Base-by-base conservation (phyloP, 202 grass and related monocot genomes). In the Setaria viridis region DNA sequence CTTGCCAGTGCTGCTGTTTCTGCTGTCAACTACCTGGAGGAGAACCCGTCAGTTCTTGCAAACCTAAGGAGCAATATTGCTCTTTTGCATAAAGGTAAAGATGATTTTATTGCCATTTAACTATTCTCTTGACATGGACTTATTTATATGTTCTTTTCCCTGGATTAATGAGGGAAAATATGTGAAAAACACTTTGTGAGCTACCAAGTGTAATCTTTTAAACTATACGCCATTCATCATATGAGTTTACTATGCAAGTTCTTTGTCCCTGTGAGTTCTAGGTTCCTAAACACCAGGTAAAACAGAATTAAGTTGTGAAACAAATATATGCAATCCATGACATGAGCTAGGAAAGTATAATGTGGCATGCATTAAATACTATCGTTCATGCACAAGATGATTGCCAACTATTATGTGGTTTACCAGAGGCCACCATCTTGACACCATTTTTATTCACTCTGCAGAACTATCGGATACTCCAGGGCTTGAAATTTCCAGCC, bases 1-100 rank as follows among this genome's bases (percentile, higher is more conserved):
- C 93, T 99, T 55, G 96, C 91, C 4, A 95, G 76, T 77, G 93
- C 91, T 72, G 96, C 91, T 41, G 85, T 99, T 86, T 88, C 96
- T 87, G 93, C 96, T 6, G 96, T 99, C 51, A 93, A 94, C 78
- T 94, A 90, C 81, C 88, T 96, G 68, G 91, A 99, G 86, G 90
- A 85, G 43, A 99, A 96, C 89, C 96, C 88, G 5, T 89, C 88
- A 74, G 78, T 92, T 87, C 91, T 99, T 60, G 57, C 76, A 62
- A 73, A 80, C 34, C 87, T 99, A 71, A 94, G 91, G 62, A 84
- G 46, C 59, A 99, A 96, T 49, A 88, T 96, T 86, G 79, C 75
- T 87, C 74, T 87, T 78, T 63, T 94, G 55, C 84, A 87, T 70
- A 75, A 88, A 94, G 91, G 91, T 99, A 74, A 73, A 50, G 50